Conservation (phyloP, 352 stramenopile genomes). For the Globisporangium sylvaticum region DNA sequence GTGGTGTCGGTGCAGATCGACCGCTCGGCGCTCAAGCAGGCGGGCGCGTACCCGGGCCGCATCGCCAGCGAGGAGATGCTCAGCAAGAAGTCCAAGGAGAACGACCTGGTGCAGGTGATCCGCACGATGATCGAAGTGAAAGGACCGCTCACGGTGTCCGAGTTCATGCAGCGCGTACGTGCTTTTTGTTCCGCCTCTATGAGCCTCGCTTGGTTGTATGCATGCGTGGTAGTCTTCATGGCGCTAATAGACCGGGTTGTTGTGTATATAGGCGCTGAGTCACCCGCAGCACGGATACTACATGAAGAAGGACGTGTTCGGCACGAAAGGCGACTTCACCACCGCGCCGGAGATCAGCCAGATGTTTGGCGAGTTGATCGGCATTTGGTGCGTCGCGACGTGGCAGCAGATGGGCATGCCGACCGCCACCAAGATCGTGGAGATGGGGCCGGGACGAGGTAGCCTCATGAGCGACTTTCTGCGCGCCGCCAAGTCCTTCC, state of each 20-base stretch:
- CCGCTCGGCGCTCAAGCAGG: slow-evolving; percentile 67
- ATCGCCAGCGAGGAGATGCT: slow-evolving; percentile 24
- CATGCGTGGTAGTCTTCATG: neutral
- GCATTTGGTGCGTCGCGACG: slow-evolving; percentile 89
- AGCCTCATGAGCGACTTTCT: slow-evolving; percentile 94
- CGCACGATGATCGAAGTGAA: slow-evolving; percentile 91
- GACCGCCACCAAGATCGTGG: slow-evolving; percentile 76
- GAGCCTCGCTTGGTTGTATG: neutral
- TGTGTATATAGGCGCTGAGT: slow-evolving; percentile 57
- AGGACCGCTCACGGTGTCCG: slow-evolving; percentile 90
- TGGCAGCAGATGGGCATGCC: slow-evolving; percentile 89
- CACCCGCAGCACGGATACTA: slow-evolving; percentile 95
- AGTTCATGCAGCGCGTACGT: slow-evolving; percentile 89
- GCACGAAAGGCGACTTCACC: slow-evolving; percentile 90
- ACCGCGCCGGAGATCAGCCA: slow-evolving; percentile 93
- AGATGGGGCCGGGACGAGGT: slow-evolving; percentile 91
- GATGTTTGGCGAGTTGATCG: slow-evolving; percentile 92
- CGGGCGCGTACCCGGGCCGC: slow-evolving; percentile 22
- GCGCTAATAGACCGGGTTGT: neutral
- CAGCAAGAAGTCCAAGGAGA: slow-evolving; percentile 56
- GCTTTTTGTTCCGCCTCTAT: neutral
- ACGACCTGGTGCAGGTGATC: slow-evolving; percentile 71
- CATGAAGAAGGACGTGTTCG: slow-evolving; percentile 92
- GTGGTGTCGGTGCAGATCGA: slow-evolving; percentile 64
- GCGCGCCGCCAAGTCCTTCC: slow-evolving; percentile 84